Percentiles rank a stretch among this genome's conserved stretches.
phyloP scores from a whole-genome alignment of 2,329 filamentous ascomycete genomes.

The Alternaria metachromatica region DNA sequence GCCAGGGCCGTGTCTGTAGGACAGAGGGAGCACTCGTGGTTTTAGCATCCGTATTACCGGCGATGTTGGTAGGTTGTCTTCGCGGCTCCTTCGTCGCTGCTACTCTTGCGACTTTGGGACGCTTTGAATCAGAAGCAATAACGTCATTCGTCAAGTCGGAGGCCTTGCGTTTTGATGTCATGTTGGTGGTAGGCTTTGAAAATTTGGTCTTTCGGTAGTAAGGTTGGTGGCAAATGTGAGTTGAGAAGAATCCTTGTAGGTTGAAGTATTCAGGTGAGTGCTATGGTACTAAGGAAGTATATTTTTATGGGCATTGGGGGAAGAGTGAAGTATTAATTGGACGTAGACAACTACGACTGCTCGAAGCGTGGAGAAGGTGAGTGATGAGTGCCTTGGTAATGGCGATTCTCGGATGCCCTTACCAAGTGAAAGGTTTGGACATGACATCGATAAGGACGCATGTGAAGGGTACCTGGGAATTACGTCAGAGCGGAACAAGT shows the following conservation, averaged over 20 bases:
- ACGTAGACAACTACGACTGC: neutral
- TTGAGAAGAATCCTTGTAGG: neutral
- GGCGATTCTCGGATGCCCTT: neutral
- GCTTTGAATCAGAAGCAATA: neutral
- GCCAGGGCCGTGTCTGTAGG: neutral
- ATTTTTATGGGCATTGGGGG: neutral
- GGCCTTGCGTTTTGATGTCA: neutral
- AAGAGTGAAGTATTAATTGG: neutral
- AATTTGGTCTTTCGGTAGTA: neutral
- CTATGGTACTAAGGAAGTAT: neutral
- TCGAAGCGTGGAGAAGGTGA: neutral
- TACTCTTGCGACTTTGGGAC: too few species aligned
- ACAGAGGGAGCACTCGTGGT: neutral
- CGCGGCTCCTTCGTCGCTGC: neutral
- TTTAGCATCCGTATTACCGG: neutral
- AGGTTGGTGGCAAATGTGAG: neutral
- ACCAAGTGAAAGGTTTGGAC: neutral
- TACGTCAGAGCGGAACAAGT: neutral
- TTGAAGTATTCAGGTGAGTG: neutral
- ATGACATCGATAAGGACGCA: neutral
- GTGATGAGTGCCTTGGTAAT: neutral
- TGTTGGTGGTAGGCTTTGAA: neutral
- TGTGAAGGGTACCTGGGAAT: neutral
- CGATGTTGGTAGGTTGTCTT: neutral
- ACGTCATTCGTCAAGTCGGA: neutral